Evolutionary conservation across 306 rosid species (phyloP).

Genomic region (Canavalia ensiformis): DNA sequence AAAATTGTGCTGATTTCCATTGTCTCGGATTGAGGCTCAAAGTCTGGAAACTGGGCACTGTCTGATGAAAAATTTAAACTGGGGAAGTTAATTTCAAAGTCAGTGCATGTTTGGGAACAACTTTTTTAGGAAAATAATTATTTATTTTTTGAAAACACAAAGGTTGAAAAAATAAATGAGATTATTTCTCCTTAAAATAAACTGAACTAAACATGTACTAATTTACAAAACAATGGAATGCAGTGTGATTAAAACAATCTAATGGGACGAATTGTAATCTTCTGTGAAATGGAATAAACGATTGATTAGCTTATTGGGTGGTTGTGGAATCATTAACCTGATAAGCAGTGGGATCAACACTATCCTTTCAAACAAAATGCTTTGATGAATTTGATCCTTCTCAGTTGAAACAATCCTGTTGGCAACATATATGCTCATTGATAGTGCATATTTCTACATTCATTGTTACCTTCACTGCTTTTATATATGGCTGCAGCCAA

Average conservation of each 20-base stretch:
- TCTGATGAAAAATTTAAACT: no score
- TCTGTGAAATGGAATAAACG: neutral
- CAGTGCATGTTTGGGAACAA: no score
- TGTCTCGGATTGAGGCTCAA: neutral
- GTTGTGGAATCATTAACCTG: slow-evolving; percentile 19
- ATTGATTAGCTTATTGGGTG: slow-evolving; percentile 12
- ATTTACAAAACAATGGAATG: neutral
- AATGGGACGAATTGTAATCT: neutral
- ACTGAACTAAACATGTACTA: no score
- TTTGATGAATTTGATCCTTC: neutral
- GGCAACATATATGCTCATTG: neutral
- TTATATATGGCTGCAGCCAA: neutral
- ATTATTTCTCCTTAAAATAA: no score
- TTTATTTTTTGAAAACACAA: no score
- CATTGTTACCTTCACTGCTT: neutral
- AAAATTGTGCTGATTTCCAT: neutral
- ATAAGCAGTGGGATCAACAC: slow-evolving; percentile 4
- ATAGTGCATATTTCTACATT: slow-evolving; percentile 4
- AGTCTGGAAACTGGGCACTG: neutral
- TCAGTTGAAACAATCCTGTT: neutral
- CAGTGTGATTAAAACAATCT: slow-evolving; percentile 17
- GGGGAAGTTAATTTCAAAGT: neutral
- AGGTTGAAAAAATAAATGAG: no score
- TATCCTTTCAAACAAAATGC: neutral
- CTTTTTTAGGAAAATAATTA: no score